Evolutionary conservation across 108 stramenopile species (phyloP).

Genomic region (Stephanodiscus triporus): DNA sequence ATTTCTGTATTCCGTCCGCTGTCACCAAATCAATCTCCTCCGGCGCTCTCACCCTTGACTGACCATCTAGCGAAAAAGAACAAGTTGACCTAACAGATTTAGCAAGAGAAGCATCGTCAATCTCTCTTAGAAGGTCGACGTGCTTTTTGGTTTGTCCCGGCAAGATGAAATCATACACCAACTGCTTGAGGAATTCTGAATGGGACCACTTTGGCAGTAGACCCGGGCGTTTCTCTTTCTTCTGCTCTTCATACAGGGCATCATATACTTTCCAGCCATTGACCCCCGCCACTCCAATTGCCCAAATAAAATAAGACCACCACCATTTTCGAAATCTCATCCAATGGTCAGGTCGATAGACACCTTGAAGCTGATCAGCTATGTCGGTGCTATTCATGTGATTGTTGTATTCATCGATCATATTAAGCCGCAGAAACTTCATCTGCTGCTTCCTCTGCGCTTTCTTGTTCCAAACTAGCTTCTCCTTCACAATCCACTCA

Average conservation of each 20-base stretch:
- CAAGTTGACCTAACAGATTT: too few species aligned
- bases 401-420: constrained; percentile 40
- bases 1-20: not conserved
- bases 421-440: constrained; percentile 12
- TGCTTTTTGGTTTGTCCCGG: not conserved
- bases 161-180: constrained; percentile 10
- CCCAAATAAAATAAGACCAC: constrained; percentile 42
- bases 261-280: constrained; percentile 28
- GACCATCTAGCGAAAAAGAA: too few species aligned
- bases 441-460: not conserved
- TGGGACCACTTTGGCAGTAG: constrained; percentile 18
- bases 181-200: constrained; percentile 3
- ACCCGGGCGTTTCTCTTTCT: not conserved
- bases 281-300: constrained; percentile 8
- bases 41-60: too few species aligned
- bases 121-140: not conserved
- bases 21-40: too few species aligned
- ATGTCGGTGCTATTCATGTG: constrained; percentile 26
- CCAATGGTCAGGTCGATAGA: constrained; percentile 27
- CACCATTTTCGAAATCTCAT: constrained; percentile 34
- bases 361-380: constrained; percentile 26
- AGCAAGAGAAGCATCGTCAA: too few species aligned
- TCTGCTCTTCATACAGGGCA: constrained; percentile 10
- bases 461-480: too few species aligned
- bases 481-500: not conserved